These are phyloP conservation scores for Clarireedia sp. DNA, from an alignment of 2,329 filamentous ascomycete species.

Conservation along the genomic window DNA sequence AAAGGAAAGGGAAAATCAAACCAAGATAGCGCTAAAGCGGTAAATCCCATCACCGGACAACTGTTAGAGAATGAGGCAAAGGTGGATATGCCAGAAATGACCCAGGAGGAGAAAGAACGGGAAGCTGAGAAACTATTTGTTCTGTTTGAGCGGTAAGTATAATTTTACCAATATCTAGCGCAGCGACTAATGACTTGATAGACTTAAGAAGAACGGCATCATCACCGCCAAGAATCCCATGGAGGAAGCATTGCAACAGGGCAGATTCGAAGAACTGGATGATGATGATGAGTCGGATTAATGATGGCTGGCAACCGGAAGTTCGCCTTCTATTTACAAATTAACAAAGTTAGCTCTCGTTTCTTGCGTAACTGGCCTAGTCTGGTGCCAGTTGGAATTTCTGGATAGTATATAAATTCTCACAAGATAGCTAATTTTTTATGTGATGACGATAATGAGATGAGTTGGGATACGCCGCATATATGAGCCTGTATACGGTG, in stretches of 20 bases:
- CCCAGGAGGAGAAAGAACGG: conserved; percentile 79
- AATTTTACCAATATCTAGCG: not conserved
- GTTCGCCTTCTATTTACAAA: not conserved
- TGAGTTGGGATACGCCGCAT: no score
- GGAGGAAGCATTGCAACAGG: conserved; percentile 21
- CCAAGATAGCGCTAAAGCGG: conserved; percentile 16
- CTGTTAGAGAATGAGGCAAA: conserved; percentile 24
- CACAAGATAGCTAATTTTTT: no score
- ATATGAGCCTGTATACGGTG: not conserved
- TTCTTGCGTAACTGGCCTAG: no score
- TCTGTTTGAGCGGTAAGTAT: conserved; percentile 27
- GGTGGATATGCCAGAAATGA: conserved; percentile 64
- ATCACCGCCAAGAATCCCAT: conserved; percentile 27
- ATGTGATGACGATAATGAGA: no score
- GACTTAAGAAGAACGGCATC: conserved; percentile 27
- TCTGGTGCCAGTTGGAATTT: no score
- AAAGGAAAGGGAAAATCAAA: conserved; percentile 20
- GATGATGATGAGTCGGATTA: conserved; percentile 26
- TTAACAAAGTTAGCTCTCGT: no score
- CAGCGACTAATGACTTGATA: conserved; percentile 11
- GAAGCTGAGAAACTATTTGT: conserved; percentile 42
- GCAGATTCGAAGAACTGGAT: conserved; percentile 26
- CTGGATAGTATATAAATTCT: no score
- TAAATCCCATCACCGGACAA: conserved; percentile 29
- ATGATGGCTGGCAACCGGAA: not conserved